These are phyloP conservation scores for Daldinia sp. DNA, from an alignment of 2,329 filamentous ascomycete species.

Conservation along the genomic window DNA sequence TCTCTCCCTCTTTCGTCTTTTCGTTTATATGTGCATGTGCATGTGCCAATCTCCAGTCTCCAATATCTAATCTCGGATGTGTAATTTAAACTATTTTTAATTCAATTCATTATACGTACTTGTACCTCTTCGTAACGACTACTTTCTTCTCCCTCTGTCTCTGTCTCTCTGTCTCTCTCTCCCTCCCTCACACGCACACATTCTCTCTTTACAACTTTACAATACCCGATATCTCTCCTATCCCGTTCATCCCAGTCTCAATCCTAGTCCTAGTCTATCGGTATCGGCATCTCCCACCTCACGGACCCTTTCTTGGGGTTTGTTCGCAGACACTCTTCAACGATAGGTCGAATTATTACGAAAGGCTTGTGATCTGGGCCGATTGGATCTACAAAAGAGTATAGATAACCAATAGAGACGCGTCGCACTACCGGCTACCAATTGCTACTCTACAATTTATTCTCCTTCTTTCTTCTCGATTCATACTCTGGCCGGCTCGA, in stretches of 20 bases:
- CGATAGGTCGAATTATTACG: slow-evolving; percentile 1
- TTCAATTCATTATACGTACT: background rate
- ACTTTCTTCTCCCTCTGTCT: slow-evolving; percentile 20
- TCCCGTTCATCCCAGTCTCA: no score
- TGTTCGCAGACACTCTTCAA: slow-evolving; percentile 1
- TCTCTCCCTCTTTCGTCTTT: background rate
- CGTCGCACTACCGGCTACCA: slow-evolving; percentile 2
- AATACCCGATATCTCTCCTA: background rate
- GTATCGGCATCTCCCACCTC: background rate
- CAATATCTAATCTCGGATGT: slow-evolving; percentile 26
- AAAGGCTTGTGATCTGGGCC: slow-evolving; percentile 7
- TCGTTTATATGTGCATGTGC: no score
- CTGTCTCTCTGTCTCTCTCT: background rate
- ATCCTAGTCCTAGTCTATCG: no score
- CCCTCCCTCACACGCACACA: no score
- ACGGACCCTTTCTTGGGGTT: background rate
- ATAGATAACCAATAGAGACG: slow-evolving; percentile 22
- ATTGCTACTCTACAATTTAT: slow-evolving; percentile 16
- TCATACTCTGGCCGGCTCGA: background rate
- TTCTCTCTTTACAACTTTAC: no score
- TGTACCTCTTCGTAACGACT: slow-evolving; percentile 1
- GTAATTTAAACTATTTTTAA: slow-evolving; percentile 26
- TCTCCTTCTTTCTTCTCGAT: slow-evolving; percentile 6
- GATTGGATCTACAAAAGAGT: slow-evolving; percentile 2
- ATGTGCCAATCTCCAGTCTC: slow-evolving; percentile 28